Evolutionary conservation across 192 early-diverging fungal genomes (phyloP).

Genomic region (Coemansia sp.): DNA sequence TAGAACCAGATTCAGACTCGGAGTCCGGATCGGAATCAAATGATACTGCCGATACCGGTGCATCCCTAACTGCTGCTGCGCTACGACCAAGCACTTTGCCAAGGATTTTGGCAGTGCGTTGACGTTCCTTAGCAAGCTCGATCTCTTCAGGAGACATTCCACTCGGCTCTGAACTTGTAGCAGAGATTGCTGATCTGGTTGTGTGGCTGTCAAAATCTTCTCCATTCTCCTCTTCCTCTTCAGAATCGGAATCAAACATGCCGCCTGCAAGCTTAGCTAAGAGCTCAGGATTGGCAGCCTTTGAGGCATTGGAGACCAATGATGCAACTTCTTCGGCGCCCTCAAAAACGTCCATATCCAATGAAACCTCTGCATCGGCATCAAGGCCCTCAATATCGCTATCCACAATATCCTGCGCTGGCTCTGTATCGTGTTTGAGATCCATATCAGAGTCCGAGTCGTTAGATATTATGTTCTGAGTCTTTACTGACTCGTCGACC

Average conservation of each 20-base stretch:
- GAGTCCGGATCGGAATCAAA: constrained; percentile 10
- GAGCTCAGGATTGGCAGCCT: constrained; percentile 19
- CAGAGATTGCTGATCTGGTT: not conserved
- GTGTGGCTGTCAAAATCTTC: no score
- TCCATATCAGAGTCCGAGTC: no score
- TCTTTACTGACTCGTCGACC: constrained; percentile 10
- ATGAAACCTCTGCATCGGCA: constrained; percentile 7
- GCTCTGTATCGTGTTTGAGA: not conserved
- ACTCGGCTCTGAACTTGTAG: not conserved
- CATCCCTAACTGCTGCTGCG: not conserved
- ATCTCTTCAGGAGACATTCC: constrained; percentile 18
- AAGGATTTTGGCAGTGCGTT: constrained; percentile 33
- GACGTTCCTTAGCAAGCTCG: constrained; percentile 27
- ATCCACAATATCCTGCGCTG: constrained; percentile 4
- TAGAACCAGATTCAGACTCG: not conserved
- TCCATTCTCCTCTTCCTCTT: constrained; percentile 8
- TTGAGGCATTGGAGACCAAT: constrained; percentile 14
- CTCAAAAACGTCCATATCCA: constrained; percentile 24
- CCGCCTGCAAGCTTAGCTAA: constrained; percentile 44
- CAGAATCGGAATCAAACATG: constrained; percentile 40
- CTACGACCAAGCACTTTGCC: constrained; percentile 12
- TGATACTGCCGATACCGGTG: not conserved
- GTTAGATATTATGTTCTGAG: not conserved
- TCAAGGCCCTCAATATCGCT: constrained; percentile 31
- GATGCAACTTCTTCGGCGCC: constrained; percentile 35